Evolutionary conservation across 164 flowering plant genomes (phyloP), one percentile per base, ranked within the genome.

Genomic region (Tetrastigma voinierianum): DNA sequence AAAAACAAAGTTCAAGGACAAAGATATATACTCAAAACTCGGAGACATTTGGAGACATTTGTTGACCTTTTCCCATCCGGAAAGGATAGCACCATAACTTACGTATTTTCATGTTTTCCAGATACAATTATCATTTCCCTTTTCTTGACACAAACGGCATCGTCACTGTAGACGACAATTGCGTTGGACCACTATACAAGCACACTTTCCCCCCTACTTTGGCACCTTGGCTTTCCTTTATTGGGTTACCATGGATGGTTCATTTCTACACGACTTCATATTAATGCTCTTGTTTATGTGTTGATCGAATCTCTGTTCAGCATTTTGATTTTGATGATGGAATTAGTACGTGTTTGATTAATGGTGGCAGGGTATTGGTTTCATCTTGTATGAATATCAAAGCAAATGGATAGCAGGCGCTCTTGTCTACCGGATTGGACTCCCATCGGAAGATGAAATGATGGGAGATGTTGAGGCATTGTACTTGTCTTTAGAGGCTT

Each of bases 171-270:
- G 96, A 91, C 67, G 97, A 94, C 66, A 94, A 87, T 61, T 78
- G 91, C 49, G 97, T 90, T 5, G 95, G 88, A 2, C 97, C 93
- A 8, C 70, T 94, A 46, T 91, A 91, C 78, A 75, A 94, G 77
- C 96, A 94, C 53, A 73, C 88, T 40, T 91, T 94, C 53, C 96
- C 98, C 3, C 97, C 95, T 19, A 47, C 63, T 9, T 77, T 90
- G 67, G 95, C 91, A 24, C 97, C 98, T 6, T 77, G 80, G 74
- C 86, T 94, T 71, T 94, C 97, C 14, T 94, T 94, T 69, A 79
- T 94, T 59, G 98, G 97, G 9, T 32, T 94, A 71, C 87, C 97
- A 51, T 86, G 88, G 88, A 90, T 84, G 96, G 98, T 89, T 46
- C 19, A 23, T 46, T 56, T n/a, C 62, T 44, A 3, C 40, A 32